Base-by-base conservation (phyloP, 2,329 filamentous ascomycete genomes). In the Aureobasidium sp. region DNA sequence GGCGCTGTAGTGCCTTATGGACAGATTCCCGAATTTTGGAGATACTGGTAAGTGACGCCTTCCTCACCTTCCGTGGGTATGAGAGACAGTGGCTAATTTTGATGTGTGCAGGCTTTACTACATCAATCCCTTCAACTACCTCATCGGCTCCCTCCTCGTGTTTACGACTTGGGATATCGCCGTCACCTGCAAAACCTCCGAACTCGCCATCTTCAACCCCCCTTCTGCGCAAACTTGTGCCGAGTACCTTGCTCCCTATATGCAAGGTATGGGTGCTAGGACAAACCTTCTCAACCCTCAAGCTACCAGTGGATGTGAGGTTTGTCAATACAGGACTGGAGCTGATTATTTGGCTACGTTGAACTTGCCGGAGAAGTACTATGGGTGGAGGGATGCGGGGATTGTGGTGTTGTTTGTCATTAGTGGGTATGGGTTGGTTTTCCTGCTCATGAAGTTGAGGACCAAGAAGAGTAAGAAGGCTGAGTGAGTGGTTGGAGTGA, bases 1-100 rank as follows among this genome's bases (percentile, higher is more conserved):
- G 93, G 93, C 70, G 89, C 95, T 27, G 87, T 95, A 11, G 85
- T 90, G 2, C 89, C 92, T 0, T 94, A 93, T 25, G 13, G 18
- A 23, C 80, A 84, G 68, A 82, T 94, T 40, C 87, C 88, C 0
- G 86, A 87, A 33, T 93, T 94, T 80, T 95, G 90, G 90, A 82
- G 84, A 42, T 92, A 91, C 78, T 93, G 90, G n/a, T n/a, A n/a
- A n/a, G n/a, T n/a, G n/a, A n/a, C n/a, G n/a, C n/a, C n/a, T n/a
- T n/a, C n/a, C n/a, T n/a, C n/a, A n/a, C n/a, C n/a, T n/a, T n/a
- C n/a, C n/a, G n/a, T n/a, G n/a, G n/a, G n/a, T n/a, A n/a, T n/a
- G n/a, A n/a, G n/a, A n/a, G n/a, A n/a, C n/a, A n/a, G n/a, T n/a
- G n/a, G n/a, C n/a, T n/a, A n/a, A n/a, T n/a, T n/a, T n/a, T n/a